Evolutionary conservation across 768 basidiomycete genomes (phyloP), one percentile per base, ranked within the genome.

Genomic region (Tulasnella sp.): DNA sequence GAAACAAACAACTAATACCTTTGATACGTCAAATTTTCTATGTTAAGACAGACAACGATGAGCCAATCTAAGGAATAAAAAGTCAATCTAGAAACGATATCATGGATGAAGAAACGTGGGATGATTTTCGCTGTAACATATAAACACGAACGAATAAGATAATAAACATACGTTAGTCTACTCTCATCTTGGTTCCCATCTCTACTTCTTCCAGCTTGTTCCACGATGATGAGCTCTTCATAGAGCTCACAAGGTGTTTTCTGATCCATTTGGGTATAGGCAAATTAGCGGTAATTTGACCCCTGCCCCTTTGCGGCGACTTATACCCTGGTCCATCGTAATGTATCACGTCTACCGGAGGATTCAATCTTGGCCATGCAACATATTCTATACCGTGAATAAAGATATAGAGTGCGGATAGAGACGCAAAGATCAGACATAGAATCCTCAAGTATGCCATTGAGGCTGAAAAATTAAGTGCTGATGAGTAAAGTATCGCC

Each of bases 351-450:
- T 89, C 85, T 24, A 58, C 56, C 25, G 81, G 78, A 0, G 88
- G 83, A 56, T 84, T 75, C 48, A 99, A 73, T 9, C 82, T 76
- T 10, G 95, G 95, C 87, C 91, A 96, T 13, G 84, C 76, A 48
- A 99, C 93, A 62, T 95, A 99, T 55, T 90, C 86, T 57, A 92
- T 79, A 32, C 92, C 93, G 65, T 93, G 75, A n/a, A 76, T 64
- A 59, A 81, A 57, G 57, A 98, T 89, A 67, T 85, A 91, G 39
- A 69, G 58, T 53, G 82, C 66, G 10, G 89, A 72, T 45, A 77
- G 57, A 29, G 72, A 62, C 39, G 87, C 67, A 37, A 91, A 61
- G 28, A 72, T 58, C 59, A 85, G 70, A 84, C 91, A 91, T 35
- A 95, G 69, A 59, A 83, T 60, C 65, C 86, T 81, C 65, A 90